Percentiles rank a stretch among this genome's conserved stretches.
Evolutionary conservation across 169 alveolate genomes (phyloP).

Genomic region (Toxoplasma gondii): DNA sequence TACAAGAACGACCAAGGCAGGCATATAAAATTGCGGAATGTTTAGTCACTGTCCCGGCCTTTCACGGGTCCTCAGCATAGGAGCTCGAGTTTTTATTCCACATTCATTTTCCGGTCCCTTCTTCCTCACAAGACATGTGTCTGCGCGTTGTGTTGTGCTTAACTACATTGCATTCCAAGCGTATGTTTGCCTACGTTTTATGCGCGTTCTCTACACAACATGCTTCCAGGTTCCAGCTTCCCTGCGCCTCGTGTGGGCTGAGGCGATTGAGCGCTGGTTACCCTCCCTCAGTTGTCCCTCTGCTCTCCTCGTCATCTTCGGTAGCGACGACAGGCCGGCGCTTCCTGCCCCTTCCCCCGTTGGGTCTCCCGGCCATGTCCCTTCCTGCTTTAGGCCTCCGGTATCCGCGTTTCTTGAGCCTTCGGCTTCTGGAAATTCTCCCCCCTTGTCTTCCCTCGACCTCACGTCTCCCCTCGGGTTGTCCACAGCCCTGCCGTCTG

Average conservation of each 20-base stretch:
- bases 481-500: background rate
- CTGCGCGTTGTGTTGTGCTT: no score
- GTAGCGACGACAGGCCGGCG: constrained; percentile 56
- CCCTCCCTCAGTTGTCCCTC: constrained; percentile 47
- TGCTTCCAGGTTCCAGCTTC: constrained; percentile 59
- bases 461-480: background rate
- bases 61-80: no score
- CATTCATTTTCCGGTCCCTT: no score
- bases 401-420: background rate
- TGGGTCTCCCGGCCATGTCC: background rate
- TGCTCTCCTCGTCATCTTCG: constrained; percentile 52
- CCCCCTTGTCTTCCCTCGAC: background rate
- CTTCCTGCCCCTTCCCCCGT: background rate
- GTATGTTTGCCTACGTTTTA: no score
- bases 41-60: background rate
- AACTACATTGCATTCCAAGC: no score
- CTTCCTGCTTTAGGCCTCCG: background rate
- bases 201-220: no score
- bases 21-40: background rate
- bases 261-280: constrained; percentile 62
- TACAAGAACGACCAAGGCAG: no score
- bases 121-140: no score
- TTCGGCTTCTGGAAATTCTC: background rate
- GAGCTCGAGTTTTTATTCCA: background rate
- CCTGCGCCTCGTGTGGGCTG: constrained; percentile 65